Evolutionary conservation across 2,329 filamentous ascomycete genomes (phyloP).

Genomic region (Xylariaceae sp.): DNA sequence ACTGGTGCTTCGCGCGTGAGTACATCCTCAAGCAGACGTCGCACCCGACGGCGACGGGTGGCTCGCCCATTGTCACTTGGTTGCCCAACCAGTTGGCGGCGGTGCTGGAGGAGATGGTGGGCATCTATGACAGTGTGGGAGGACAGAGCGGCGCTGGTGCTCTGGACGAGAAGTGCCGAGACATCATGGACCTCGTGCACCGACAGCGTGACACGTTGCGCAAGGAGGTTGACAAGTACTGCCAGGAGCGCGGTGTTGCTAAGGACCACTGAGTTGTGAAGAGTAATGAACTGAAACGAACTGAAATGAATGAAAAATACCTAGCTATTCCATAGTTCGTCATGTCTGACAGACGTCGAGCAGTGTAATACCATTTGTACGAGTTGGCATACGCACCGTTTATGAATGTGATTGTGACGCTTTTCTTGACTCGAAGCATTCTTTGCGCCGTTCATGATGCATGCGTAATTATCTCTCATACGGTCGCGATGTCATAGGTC

Average conservation of each 20-base stretch:
- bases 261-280: background rate
- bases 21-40: constrained; percentile 75
- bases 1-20: constrained; percentile 81
- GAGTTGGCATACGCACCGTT: too few species aligned
- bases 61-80: constrained; percentile 80
- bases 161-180: constrained; percentile 44
- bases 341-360: too few species aligned
- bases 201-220: constrained; percentile 60
- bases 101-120: constrained; percentile 65
- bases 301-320: background rate
- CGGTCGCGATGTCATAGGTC: too few species aligned
- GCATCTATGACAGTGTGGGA: constrained; percentile 46
- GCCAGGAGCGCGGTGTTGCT: constrained; percentile 48
- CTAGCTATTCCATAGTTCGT: too few species aligned
- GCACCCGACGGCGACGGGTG: constrained; percentile 74
- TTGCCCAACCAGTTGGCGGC: constrained; percentile 74
- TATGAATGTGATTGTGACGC: too few species aligned
- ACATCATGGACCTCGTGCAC: constrained; percentile 62
- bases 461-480: too few species aligned
- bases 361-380: too few species aligned
- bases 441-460: too few species aligned
- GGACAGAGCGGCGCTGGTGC: constrained; percentile 34
- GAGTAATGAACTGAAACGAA: background rate
- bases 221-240: constrained; percentile 74
- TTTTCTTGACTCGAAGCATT: too few species aligned